Evolutionary conservation across 2,329 filamentous ascomycete species (phyloP), one percentile per base, ranked within the genome.

Genomic region (Fragosphaeria purpurea): DNA sequence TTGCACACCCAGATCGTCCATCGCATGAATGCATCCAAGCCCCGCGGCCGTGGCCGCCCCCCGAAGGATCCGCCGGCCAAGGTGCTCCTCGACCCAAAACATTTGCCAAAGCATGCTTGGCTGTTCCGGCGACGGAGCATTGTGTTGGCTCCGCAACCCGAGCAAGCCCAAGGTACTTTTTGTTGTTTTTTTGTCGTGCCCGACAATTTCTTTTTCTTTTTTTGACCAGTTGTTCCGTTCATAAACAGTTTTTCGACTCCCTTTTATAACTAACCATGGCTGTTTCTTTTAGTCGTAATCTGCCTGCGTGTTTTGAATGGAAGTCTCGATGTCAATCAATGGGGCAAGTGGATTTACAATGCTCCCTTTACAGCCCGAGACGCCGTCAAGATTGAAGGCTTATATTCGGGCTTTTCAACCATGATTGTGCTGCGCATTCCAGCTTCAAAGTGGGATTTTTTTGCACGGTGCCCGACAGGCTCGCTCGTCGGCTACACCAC

Each of bases 291-390:
- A 54, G 56, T 58, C 11, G 45, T 57, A 6, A 42, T 58, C 8
- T 58, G 56, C 35, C 45, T 58, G 5, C 54, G 56, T n/a, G 47
- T 57, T 1, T 35, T 56, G 4, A 44, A 40, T 7, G 47, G 53
- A 12, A 42, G 44, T n/a, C 9, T 42, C 4, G 43, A 53, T n/a
- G 34, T 58, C 13, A 50, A 44, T 7, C 41, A 51, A 41, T 58
- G 57, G 57, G 50, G 42, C n/a, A 49, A 55, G 32, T 58, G 57
- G 57, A 57, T 58, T 3, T 52, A 46, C 37, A 43, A 49, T 10
- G 53, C 57, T 2, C 40, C 34, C 2, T 46, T 47, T 1, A 13
- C 34, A 7, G 54, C 50, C 1, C 51, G 55, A 2, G 50, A 55
- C 12, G 22, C 47, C 11, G 51, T 58, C 32, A 45, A 48, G n/a